Evolutionary conservation across 2,329 filamentous ascomycete genomes (phyloP), one percentile per base, ranked within the genome.

Genomic region (Byssothecium circinans): DNA sequence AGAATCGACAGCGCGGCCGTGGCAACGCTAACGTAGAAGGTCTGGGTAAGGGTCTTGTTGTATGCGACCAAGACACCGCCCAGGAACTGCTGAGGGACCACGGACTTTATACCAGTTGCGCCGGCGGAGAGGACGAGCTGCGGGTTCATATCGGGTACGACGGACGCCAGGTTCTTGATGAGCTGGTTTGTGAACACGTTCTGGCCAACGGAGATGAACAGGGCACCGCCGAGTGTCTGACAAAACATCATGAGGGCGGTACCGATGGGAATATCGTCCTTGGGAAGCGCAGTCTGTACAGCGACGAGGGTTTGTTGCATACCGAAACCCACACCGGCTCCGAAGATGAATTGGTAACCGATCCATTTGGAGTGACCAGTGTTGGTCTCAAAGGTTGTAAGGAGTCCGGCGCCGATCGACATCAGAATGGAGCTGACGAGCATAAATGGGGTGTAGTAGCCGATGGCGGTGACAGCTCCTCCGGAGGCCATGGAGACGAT

Each of bases 1-100:
- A 85, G 30, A 12, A 86, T 73, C 4, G 76, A 78, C 8, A 85
- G 46, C 7, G 73, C 73, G 0, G 77, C 74, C 60, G 84, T 71
- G 2, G 80, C 78, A 7, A 85, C 71, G 1, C 76, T 78, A 8
- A 88, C 80, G 51, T 81, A 79, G 61, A 86, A 89, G 1, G 79
- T 78, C 48, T 78, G 70, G 2, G 77, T 76, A 30, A 89, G 67
- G 0, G 84, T 75, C 19, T 74, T 64, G 61, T 88, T 88, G 70
- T 89, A 89, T 0, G 84, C 85, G 0, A 73, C 53, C 1, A 84
- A 72, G 8, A 91, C 84, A 0, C 74, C 70, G 2, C 66, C 60
- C 4, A 85, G 65, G 48, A 76, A 80, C 49, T 81, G 57, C 0
- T 68, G 54, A 0, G 78, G 72, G 20, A 89, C 80, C 2, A 74